phyloP scores from a whole-genome alignment of 2,329 filamentous ascomycete genomes.

The Aspergillus tubingensis region DNA sequence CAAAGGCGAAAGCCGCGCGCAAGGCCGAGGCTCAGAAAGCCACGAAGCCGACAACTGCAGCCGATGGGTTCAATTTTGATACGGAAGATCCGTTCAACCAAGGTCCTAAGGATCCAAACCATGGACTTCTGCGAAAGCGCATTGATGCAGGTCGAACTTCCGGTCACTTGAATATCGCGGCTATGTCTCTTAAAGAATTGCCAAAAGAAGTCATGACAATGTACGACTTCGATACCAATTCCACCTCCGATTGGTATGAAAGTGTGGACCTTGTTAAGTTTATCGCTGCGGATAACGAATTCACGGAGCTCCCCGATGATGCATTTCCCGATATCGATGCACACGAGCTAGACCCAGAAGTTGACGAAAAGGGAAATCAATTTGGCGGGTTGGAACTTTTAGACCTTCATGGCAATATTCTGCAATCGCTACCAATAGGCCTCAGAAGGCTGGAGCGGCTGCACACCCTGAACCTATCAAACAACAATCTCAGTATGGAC shows the following conservation, averaged over 20 bases:
- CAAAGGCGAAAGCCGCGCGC: constrained; percentile 83
- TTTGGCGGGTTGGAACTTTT: constrained; percentile 80
- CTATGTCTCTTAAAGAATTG: constrained; percentile 75
- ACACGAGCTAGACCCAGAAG: constrained; percentile 61
- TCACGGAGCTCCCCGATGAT: constrained; percentile 70
- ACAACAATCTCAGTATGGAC: constrained; percentile 75
- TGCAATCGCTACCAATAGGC: constrained; percentile 73
- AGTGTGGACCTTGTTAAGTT: constrained; percentile 83
- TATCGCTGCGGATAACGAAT: constrained; percentile 85
- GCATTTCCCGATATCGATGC: constrained; percentile 74
- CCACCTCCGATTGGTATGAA: constrained; percentile 78
- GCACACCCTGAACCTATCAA: constrained; percentile 79
- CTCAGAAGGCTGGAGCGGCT: constrained; percentile 71
- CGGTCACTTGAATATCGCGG: constrained; percentile 85
- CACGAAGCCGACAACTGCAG: constrained; percentile 20
- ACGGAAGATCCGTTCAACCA: constrained; percentile 59
- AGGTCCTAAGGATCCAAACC: constrained; percentile 57
- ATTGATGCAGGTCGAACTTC: constrained; percentile 72
- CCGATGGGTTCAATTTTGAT: constrained; percentile 52
- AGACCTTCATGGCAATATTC: constrained; percentile 82
- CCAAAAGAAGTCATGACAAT: constrained; percentile 83
- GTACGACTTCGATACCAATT: constrained; percentile 76
- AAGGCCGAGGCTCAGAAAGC: constrained; percentile 51
- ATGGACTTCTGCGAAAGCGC: constrained; percentile 71
- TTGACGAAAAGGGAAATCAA: constrained; percentile 69